Evolutionary conservation across 768 basidiomycete genomes (phyloP).

Genomic region (Mycena pura): DNA sequence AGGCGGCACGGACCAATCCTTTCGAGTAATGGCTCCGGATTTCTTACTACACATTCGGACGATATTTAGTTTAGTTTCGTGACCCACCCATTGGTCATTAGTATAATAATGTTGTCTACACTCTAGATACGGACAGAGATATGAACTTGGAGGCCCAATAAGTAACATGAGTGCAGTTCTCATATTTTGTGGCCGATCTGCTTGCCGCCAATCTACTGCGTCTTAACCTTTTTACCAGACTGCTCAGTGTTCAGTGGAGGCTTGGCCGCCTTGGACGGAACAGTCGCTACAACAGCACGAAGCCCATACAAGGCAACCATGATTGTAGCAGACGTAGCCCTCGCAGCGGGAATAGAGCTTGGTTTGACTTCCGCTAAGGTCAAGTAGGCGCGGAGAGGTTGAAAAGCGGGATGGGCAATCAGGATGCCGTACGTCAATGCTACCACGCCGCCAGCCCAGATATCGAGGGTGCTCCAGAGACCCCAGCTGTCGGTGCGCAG

Average conservation of each 20-base stretch:
- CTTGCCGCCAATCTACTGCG: constrained; percentile 13
- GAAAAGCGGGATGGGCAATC: constrained; percentile 40
- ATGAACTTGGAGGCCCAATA: too few species aligned
- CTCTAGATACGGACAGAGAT: too few species aligned
- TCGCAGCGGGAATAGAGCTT: constrained; percentile 36
- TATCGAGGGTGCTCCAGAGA: constrained; percentile 50
- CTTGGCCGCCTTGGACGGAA: constrained; percentile 28
- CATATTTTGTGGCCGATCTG: neutral
- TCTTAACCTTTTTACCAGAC: constrained; percentile 22
- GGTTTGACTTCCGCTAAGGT: constrained; percentile 10
- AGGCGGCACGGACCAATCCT: constrained; percentile 82
- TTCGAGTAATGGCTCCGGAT: constrained; percentile 45
- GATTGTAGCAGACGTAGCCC: constrained; percentile 39
- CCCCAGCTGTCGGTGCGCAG: constrained; percentile 47
- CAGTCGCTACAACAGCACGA: constrained; percentile 36
- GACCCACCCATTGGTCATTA: neutral
- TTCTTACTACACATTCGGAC: neutral
- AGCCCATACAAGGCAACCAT: constrained; percentile 43
- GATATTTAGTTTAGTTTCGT: constrained; percentile 2
- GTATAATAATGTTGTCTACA: too few species aligned
- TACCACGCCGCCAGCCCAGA: constrained; percentile 59
- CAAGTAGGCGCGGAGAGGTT: constrained; percentile 22
- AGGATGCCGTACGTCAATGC: constrained; percentile 40
- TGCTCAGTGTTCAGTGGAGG: neutral
- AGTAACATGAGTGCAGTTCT: neutral